phyloP scores from a whole-genome alignment of 352 stramenopile species.

The Pythium diclinum region DNA sequence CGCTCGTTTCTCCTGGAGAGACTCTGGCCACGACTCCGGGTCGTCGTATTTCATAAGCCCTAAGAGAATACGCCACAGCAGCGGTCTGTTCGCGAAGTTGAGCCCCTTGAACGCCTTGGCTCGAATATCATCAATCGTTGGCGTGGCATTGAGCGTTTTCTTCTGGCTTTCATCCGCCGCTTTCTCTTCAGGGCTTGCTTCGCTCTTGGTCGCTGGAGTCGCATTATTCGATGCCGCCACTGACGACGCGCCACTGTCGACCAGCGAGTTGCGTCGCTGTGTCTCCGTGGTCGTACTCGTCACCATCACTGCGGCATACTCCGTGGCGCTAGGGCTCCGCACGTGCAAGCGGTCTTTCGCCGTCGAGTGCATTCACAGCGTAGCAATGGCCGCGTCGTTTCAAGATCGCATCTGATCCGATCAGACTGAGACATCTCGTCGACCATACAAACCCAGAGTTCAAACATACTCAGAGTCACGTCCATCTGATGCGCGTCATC shows the following conservation, averaged over 20 bases:
- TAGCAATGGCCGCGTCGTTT: neutral
- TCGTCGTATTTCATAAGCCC: slow-evolving; percentile 12
- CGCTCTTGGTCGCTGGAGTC: neutral
- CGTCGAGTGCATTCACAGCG: neutral
- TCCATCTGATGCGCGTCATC: neutral
- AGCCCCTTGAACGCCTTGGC: slow-evolving; percentile 19
- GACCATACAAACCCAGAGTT: neutral
- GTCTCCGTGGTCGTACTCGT: neutral
- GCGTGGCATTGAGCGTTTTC: neutral
- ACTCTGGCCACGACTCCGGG: neutral
- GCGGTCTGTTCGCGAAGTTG: slow-evolving; percentile 2
- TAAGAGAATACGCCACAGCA: slow-evolving; percentile 22
- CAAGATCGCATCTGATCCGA: slow-evolving; percentile 2
- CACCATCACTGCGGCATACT: neutral
- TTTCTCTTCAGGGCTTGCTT: neutral
- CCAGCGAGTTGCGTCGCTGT: neutral
- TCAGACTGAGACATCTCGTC: neutral
- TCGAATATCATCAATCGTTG: slow-evolving; percentile 14
- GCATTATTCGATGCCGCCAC: neutral
- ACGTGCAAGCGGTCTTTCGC: neutral
- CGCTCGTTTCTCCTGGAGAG: slow-evolving; percentile 13
- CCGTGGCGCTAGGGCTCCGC: neutral
- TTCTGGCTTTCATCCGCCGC: neutral
- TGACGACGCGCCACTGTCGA: neutral
- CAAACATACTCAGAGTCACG: neutral